Evolutionary conservation across 2,329 filamentous ascomycete genomes (phyloP).

Genomic region (Cordyceps militaris): DNA sequence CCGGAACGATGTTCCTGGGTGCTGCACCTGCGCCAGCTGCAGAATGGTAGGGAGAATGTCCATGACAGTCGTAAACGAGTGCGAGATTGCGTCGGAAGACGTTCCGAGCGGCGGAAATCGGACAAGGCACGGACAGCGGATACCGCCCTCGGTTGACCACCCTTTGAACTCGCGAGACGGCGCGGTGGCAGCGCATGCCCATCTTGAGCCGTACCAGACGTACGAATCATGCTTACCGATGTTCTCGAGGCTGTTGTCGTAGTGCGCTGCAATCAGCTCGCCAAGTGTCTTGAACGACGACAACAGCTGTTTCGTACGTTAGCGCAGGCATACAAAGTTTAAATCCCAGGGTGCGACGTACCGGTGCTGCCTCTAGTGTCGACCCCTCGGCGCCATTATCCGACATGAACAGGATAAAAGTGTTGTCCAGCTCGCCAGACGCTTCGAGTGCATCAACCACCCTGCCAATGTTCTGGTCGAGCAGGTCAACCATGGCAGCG

Average conservation of each 20-base stretch:
- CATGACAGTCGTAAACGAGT: constrained; percentile 36
- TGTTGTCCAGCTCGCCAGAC: constrained; percentile 45
- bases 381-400: constrained; percentile 50
- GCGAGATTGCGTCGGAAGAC: constrained; percentile 6
- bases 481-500: constrained; percentile 47
- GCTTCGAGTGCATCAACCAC: constrained; percentile 40
- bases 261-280: constrained; percentile 27
- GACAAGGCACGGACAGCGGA: constrained; percentile 44
- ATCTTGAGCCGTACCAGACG: constrained; percentile 53
- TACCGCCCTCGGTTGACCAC: constrained; percentile 41
- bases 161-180: constrained; percentile 30
- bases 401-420: constrained; percentile 46
- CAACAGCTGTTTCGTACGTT: background rate
- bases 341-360: constrained; percentile 21
- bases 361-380: constrained; percentile 50
- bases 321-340: background rate
- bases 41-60: constrained; percentile 42
- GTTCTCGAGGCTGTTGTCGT: constrained; percentile 44
- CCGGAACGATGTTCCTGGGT: constrained; percentile 30
- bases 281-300: background rate
- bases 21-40: constrained; percentile 36
- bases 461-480: constrained; percentile 43
- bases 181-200: constrained; percentile 38
- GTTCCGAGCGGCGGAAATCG: constrained; percentile 17
- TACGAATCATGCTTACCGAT: constrained; percentile 49